phyloP scores from a whole-genome alignment of 179 eudicot species.

The Camellia oleifera region DNA sequence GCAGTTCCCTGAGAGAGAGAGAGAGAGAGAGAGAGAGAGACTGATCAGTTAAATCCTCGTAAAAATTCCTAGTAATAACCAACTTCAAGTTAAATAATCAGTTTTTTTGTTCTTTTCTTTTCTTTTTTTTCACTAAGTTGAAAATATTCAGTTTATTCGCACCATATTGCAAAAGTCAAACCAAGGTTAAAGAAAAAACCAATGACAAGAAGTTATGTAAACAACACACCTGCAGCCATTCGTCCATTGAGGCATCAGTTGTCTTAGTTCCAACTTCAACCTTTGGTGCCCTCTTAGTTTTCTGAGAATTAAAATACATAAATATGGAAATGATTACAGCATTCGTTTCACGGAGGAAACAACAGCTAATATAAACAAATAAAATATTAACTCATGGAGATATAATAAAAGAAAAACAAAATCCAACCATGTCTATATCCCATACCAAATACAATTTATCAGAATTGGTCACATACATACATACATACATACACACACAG shows the following conservation, averaged over 20 bases:
- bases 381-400: background rate
- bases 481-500: background rate
- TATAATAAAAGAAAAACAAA: background rate
- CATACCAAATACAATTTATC: background rate
- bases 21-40: constrained; percentile 7
- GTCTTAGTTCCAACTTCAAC: constrained; percentile 96
- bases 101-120: too few species aligned
- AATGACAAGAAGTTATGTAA: background rate
- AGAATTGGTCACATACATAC: background rate
- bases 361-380: background rate
- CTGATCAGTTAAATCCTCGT: background rate
- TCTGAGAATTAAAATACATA: constrained; percentile 34
- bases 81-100: background rate
- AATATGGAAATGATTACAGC: background rate
- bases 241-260: constrained; percentile 79
- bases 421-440: background rate
- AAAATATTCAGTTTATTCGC: background rate
- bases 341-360: background rate
- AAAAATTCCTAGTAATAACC: background rate
- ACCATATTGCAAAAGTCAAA: background rate
- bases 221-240: constrained; percentile 83
- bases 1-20: constrained; percentile 70
- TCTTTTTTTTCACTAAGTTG: too few species aligned
- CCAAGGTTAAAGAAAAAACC: background rate
- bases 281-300: constrained; percentile 80